Evolutionary conservation across 2,329 filamentous ascomycete species (phyloP), one percentile per base, ranked within the genome.

Genomic region (Colletotrichum sp.): DNA sequence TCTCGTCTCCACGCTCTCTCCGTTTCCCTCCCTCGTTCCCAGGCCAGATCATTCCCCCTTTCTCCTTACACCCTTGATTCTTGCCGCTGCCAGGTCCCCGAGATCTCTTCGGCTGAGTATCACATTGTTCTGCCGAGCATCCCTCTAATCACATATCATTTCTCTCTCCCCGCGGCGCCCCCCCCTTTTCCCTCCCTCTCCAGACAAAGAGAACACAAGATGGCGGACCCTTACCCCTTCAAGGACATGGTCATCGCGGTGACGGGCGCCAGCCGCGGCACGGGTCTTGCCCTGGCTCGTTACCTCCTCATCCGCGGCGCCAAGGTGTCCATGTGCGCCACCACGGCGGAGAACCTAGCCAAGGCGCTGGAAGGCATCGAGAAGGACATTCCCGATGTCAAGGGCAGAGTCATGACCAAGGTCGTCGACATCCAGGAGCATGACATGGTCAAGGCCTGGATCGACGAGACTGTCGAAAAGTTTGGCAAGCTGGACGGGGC

Each of bases 401-500:
- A 78, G 63, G 80, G 73, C 25, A 77, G 79, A 13, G 72, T 83
- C 15, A 76, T 82, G 3, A 77, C 68, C n/a, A 78, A 77, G 9
- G 70, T 78, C 4, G 78, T 85, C 2, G 80, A 86, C 52, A 80
- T 85, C 7, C 80, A 80, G 12, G 80, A 85, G 15, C 78, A 79
- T 8, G 78, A 79, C n/a, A 69, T 80, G 27, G 83, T 86, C 28
- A 80, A 61, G 9, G 55, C 70, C 22, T 86, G 84, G 84, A 83
- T 86, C 27, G 72, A 80, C 3, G 77, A 79, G 8, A 82, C 83
- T 0, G 80, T 82, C 36, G 74, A 77, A n/a, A 80, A 79, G 71
- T 84, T 83, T 69, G 85, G 85, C 4, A 78, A 77, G 48, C 78
- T 84, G 34, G 79, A 84, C 8, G 83, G 83, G 4, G 84, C 84